Evolutionary conservation across 2,329 filamentous ascomycete genomes (phyloP).

Genomic region (Purpureocillium takamizusanense): DNA sequence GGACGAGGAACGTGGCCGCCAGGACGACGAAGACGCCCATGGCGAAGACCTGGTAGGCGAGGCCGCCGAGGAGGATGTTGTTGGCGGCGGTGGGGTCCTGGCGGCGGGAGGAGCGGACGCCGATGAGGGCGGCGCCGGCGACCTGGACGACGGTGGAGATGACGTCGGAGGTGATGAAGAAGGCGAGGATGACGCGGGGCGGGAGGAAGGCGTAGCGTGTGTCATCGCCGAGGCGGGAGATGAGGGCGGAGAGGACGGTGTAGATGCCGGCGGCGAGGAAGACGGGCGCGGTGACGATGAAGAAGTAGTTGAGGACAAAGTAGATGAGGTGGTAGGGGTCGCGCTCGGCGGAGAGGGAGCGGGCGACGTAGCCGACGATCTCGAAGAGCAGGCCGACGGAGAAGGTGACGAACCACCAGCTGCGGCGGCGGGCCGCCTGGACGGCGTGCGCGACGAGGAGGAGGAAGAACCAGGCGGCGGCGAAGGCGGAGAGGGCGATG

Average conservation of each 20-base stretch:
- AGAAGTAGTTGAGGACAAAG: constrained; percentile 52
- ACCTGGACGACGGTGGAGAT: constrained; percentile 45
- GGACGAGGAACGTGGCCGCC: constrained; percentile 22
- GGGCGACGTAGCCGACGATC: constrained; percentile 39
- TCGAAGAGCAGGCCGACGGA: constrained; percentile 36
- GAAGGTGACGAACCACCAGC: constrained; percentile 38
- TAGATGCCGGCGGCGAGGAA: constrained; percentile 48
- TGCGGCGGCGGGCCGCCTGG: constrained; percentile 25
- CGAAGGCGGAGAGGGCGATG: constrained; percentile 33
- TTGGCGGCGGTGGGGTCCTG: constrained; percentile 42
- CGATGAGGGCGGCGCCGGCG: constrained; percentile 44
- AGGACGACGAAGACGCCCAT: constrained; percentile 40
- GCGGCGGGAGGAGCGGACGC: constrained; percentile 35
- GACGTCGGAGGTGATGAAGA: constrained; percentile 46
- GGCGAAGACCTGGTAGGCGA: constrained; percentile 44
- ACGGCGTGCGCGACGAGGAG: constrained; percentile 26
- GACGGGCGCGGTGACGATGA: constrained; percentile 50
- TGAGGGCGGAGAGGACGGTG: constrained; percentile 41
- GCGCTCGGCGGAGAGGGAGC: constrained; percentile 35
- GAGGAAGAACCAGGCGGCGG: constrained; percentile 32
- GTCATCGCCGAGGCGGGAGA: constrained; percentile 33
- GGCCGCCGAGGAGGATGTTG: constrained; percentile 44
- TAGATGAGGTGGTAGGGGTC: constrained; percentile 45
- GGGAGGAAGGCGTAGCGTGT: constrained; percentile 31
- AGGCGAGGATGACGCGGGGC: constrained; percentile 37